phyloP scores from a whole-genome alignment of 495 filamentous ascomycete genomes.

The Rhypophila decipiens region DNA sequence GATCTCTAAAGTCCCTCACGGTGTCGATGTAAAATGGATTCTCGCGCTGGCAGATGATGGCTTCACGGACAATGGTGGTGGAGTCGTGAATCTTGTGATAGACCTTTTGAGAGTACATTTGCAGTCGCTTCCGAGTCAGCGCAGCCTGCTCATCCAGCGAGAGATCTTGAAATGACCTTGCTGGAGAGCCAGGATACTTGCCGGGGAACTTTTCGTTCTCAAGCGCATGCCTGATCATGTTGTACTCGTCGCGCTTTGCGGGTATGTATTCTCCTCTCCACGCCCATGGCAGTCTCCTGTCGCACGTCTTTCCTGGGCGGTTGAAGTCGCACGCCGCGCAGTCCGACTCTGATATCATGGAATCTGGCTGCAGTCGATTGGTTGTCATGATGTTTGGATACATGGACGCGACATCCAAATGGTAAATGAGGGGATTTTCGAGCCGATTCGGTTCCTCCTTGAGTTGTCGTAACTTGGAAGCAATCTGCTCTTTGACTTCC shows the following conservation, averaged over 20 bases:
- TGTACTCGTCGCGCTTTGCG: slow-evolving; percentile 95
- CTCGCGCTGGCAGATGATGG: slow-evolving; percentile 96
- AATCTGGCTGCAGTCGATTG: slow-evolving; percentile 94
- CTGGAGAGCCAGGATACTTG: slow-evolving; percentile 59
- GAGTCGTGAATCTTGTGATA: slow-evolving; percentile 99
- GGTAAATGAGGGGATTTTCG: slow-evolving; percentile 90
- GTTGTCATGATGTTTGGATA: slow-evolving; percentile 99
- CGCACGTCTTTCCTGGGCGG: slow-evolving; percentile 92
- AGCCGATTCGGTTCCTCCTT: slow-evolving; percentile 73
- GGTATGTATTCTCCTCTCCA: slow-evolving; percentile 98
- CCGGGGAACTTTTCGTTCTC: slow-evolving; percentile 89
- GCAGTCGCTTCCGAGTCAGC: slow-evolving; percentile 78
- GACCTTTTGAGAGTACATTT: slow-evolving; percentile 94
- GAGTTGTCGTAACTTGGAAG: slow-evolving; percentile 61
- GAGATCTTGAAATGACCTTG: slow-evolving; percentile 75
- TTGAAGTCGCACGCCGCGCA: slow-evolving; percentile 99
- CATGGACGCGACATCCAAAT: slow-evolving; percentile 98
- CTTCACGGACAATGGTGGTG: slow-evolving; percentile 87
- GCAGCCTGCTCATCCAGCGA: slow-evolving; percentile 73
- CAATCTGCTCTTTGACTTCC: slow-evolving; percentile 82
- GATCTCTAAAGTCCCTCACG: slow-evolving; percentile 89
- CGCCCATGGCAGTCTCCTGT: slow-evolving; percentile 90
- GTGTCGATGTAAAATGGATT: slow-evolving; percentile 99
- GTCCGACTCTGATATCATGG: slow-evolving; percentile 92
- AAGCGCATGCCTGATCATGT: slow-evolving; percentile 93